Base-by-base conservation (phyloP, 2,329 filamentous ascomycete species). In the Alternaria metachromatica region DNA sequence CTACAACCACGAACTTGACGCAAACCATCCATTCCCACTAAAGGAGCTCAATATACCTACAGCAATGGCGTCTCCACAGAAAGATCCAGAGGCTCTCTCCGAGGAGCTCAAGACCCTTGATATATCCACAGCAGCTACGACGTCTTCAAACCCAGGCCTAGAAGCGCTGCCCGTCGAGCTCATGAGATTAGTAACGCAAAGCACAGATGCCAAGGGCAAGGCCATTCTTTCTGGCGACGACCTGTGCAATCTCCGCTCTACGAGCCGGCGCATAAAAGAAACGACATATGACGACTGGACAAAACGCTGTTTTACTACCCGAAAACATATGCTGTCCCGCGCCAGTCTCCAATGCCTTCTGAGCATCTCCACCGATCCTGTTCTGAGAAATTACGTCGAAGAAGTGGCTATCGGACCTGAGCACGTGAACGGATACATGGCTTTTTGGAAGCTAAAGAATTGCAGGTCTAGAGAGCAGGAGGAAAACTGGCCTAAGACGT, bases 11-110 rank as follows among this genome's bases (percentile, higher is more conserved):
- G 15, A 41, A 1, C 0, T 41, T 18, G 37, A 41, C 37, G 8
- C 37, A 41, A 41, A 0, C n/a, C 37, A 18, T 41, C n/a, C 37
- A 41, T 18, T 18, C 37, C 9, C 15, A 41, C 37, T 1, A 41
- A 41, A 1, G n/a, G 0, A 18, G 0, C 1, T 1, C 37, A 18
- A 0, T 18, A 11, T 10, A 41, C 3, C 37, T 5, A 18, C n/a
- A 18, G 9, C 8, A 0, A 41, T 41, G 37, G 37, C 37, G 9
- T 41, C 37, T 41, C 37, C n/a, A 41, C 15, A 41, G 8, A 9
- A 41, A 11, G 15, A 41, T 41, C 15, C 37, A 41, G n/a, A 41
- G 37, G 37, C 37, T 18, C 37, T 41, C 5, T 41, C 37, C n/a
- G 15, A 41, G 37, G 37, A 18, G 37, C 37, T 41, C 37, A 18